Conservation (phyloP, 2,329 filamentous ascomycete genomes). For the Byssochlamys sp. region DNA sequence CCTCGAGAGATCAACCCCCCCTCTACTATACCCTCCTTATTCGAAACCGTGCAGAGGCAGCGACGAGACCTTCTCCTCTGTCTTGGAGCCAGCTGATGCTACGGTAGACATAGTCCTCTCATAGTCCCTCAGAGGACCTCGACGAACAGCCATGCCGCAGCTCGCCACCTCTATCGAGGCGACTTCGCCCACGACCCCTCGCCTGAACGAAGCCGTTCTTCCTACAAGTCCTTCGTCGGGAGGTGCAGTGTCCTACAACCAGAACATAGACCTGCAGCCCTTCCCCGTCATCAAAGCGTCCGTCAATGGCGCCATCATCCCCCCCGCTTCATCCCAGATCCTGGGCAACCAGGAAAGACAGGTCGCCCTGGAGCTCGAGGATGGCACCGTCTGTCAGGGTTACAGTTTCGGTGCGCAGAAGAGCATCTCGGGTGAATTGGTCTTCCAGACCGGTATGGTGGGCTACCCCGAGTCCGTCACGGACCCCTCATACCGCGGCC, state of each 20-base stretch:
- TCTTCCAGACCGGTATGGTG: conserved; percentile 99
- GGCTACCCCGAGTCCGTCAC: conserved; percentile 94
- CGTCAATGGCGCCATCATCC: conserved; percentile 29
- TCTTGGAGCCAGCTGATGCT: conserved; percentile 28
- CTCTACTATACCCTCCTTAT: conserved; percentile 11
- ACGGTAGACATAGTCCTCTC: conserved; percentile 26
- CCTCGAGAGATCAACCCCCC: conserved; percentile 2
- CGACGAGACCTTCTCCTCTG: conserved; percentile 11
- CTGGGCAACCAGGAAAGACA: conserved; percentile 47
- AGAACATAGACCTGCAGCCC: conserved; percentile 22
- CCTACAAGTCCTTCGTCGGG: conserved; percentile 33
- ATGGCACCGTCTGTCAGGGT: conserved; percentile 83
- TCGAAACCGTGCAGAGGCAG: conserved; percentile 18
- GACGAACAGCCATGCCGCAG: conserved; percentile 21
- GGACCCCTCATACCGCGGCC: conserved; percentile 77
- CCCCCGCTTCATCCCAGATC: conserved; percentile 54
- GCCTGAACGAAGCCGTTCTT: conserved; percentile 14
- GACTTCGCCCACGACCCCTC: conserved; percentile 13
- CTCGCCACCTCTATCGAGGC: conserved; percentile 14
- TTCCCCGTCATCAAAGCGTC: conserved; percentile 19
- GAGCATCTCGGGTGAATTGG: conserved; percentile 89
- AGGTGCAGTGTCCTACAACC: conserved; percentile 29
- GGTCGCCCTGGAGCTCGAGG: conserved; percentile 82
- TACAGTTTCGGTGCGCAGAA: conserved; percentile 93
- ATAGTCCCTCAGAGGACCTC: conserved; percentile 32